These are phyloP conservation scores for Lepiota venenata DNA, from an alignment of 768 basidiomycete species.

Conservation along the genomic window DNA sequence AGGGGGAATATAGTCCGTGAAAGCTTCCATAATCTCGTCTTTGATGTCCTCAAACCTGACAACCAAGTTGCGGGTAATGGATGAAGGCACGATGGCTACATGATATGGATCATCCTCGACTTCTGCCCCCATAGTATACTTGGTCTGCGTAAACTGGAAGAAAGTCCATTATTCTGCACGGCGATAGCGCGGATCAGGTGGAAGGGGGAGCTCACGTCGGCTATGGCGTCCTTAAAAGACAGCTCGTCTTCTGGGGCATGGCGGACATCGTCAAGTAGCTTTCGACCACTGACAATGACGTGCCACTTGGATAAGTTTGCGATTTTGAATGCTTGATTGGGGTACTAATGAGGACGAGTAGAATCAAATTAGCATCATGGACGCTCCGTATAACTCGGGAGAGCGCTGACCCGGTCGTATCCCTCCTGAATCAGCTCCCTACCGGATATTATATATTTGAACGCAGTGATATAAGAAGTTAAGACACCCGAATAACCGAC, in stretches of 20 bases:
- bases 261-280: slow-evolving; percentile 30
- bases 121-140: slow-evolving; percentile 26
- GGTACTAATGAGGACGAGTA: slow-evolving; percentile 6
- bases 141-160: slow-evolving; percentile 26
- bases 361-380: background rate
- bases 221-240: slow-evolving; percentile 14
- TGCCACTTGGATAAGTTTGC: slow-evolving; percentile 25
- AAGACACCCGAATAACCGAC: slow-evolving; percentile 23
- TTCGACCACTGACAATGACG: slow-evolving; percentile 25
- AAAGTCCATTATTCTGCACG: background rate
- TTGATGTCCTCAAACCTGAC: slow-evolving; percentile 29
- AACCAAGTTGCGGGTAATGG: slow-evolving; percentile 28
- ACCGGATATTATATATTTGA: slow-evolving; percentile 20
- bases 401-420: slow-evolving; percentile 15
- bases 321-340: slow-evolving; percentile 10
- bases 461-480: slow-evolving; percentile 20
- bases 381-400: background rate
- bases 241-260: slow-evolving; percentile 27
- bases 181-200: background rate
- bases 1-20: slow-evolving; percentile 24
- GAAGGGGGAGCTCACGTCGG: slow-evolving; percentile 3
- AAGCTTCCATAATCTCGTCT: slow-evolving; percentile 43
- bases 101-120: slow-evolving; percentile 27
- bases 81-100: slow-evolving; percentile 24
- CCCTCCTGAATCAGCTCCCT: slow-evolving; percentile 22